Evolutionary conservation across 306 rosid genomes (phyloP), one percentile per base, ranked within the genome.

Genomic region (Cicer yamashitae): DNA sequence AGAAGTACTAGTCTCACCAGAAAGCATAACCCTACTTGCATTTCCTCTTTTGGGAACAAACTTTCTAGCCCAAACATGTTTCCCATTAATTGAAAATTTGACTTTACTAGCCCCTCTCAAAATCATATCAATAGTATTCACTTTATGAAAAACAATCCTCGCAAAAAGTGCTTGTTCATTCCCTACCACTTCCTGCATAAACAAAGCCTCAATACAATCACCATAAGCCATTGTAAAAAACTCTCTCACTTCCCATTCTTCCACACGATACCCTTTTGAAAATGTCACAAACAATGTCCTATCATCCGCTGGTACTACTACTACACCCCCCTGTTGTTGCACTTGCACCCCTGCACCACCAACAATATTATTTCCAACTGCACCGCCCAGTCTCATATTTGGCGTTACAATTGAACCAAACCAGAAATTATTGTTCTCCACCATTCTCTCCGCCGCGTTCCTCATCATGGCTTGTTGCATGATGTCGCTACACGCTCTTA

Each of bases 231-330:
- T 20, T 0, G 30, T 69, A 18, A 93, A 66, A 40, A 88, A 88
- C 8, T 91, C 87, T 7, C 76, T 76, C 44, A 93, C 82, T 54
- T 93, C 98, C 82, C 78, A 41, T 41, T 93, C 98, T 0, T 60
- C 65, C 1, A 93, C 89, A 0, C 83, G 91, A 7, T 89, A 89
- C 1, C 97, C 97, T 1, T 88, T 88, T 0, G 98, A 91, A 83
- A 93, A 93, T 0, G 97, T 91, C 77, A 93, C 82, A 14, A 93
- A 93, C 86, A 93, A 59, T 0, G 97, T 86, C 82, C 97, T 70
- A 0, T 75, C 89, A n/a, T 86, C 89, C 0, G 83, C 84, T 0
- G 81, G 48, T 1, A 38, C 40, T 10, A 48, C 38, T 61, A 11
- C 48, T 5, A 4, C 10, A 34, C 7, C 1, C 1, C 52, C 43